Conservation (phyloP, 352 stramenopile genomes). For the Sclerospora graminicola region DNA sequence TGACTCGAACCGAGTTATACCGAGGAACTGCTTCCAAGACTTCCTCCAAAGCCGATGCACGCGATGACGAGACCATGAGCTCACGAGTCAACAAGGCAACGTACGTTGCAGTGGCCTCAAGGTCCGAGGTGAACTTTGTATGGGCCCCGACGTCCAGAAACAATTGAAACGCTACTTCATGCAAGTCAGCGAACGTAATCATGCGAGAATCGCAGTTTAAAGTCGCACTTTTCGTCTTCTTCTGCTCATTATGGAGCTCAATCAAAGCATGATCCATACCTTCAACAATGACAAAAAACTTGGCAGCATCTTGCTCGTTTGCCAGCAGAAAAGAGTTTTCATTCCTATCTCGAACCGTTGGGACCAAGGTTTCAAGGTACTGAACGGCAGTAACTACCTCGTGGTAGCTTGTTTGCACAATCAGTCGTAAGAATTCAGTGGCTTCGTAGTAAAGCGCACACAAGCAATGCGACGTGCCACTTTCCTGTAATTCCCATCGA, state of each 20-base stretch:
- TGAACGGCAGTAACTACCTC: conserved; percentile 23
- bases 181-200: conserved; percentile 45
- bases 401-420: conserved; percentile 27
- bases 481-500: conserved; percentile 24
- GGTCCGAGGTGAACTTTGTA: conserved; percentile 55
- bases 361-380: conserved; percentile 20
- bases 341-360: conserved; percentile 1
- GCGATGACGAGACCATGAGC: conserved; percentile 29
- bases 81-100: conserved; percentile 48
- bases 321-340: no score
- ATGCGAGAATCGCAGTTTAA: background rate
- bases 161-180: conserved; percentile 52
- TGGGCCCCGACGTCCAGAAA: conserved; percentile 50
- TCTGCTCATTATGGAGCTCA: conserved; percentile 29
- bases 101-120: conserved; percentile 41
- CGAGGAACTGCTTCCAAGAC: conserved; percentile 46
- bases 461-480: conserved; percentile 6
- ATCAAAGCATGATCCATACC: conserved; percentile 50
- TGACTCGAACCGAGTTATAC: conserved; percentile 52
- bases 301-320: conserved; percentile 15
- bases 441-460: conserved; percentile 38
- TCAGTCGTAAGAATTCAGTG: conserved; percentile 25
- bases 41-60: conserved; percentile 34
- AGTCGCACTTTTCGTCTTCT: conserved; percentile 9
- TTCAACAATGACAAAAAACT: conserved; percentile 47